These are phyloP conservation scores for Metschnikowia lunata DNA, from an alignment of 805 yeast species.

Conservation along the genomic window DNA sequence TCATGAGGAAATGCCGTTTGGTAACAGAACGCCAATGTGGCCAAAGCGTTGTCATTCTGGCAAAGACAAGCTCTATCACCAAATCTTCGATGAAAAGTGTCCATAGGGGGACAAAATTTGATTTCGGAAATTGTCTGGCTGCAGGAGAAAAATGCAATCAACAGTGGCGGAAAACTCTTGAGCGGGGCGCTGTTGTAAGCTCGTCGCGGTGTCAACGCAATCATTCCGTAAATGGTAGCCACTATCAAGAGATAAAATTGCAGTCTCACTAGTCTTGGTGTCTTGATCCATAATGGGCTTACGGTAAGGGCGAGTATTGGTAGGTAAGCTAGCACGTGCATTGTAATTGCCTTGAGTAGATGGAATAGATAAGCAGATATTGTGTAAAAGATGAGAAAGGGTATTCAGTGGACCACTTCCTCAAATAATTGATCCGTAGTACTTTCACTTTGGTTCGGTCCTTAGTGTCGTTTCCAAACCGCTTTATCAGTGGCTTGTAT, in stretches of 20 bases:
- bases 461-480: no score
- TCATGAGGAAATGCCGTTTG: conserved; percentile 21
- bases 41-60: conserved; percentile 28
- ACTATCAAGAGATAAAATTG: conserved; percentile 2
- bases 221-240: conserved; percentile 30
- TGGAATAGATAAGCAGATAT: conserved; percentile 4
- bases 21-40: conserved; percentile 37
- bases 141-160: conserved; percentile 32
- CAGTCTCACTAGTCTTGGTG: not conserved
- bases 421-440: no score
- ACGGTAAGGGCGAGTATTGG: conserved; percentile 1
- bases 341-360: not conserved
- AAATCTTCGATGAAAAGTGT: not conserved
- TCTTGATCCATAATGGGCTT: conserved; percentile 6
- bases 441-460: no score
- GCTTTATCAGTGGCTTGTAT: no score
- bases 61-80: conserved; percentile 22
- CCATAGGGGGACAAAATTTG: conserved; percentile 19
- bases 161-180: conserved; percentile 23
- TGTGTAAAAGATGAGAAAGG: conserved; percentile 1
- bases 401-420: not conserved
- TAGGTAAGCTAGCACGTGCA: not conserved
- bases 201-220: conserved; percentile 39
- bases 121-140: conserved; percentile 19
- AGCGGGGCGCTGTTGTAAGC: conserved; percentile 31